A percentile compares a stretch with the other conserved stretches of the same genome.
Conservation (phyloP, 257 asterid species). For the Nicotiana sylvestris region DNA sequence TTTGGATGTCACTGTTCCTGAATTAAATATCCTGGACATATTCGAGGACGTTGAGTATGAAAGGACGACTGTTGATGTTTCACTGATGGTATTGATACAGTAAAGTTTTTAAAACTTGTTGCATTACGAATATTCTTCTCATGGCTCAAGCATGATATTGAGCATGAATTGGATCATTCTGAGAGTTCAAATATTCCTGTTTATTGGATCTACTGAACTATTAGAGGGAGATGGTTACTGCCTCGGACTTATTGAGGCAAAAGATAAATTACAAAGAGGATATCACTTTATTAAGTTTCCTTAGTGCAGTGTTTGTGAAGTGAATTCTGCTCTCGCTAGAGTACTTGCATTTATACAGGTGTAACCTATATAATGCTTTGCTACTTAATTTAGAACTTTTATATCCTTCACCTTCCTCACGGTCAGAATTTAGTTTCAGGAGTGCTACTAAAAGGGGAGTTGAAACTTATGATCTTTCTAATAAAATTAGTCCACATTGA, state of each 20-base stretch:
- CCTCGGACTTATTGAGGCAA: background rate
- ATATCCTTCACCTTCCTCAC: background rate
- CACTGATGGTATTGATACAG: slow-evolving; percentile 35
- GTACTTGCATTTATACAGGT: background rate
- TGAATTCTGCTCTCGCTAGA: background rate
- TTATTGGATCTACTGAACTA: background rate
- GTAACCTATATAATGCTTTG: background rate
- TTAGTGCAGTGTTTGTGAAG: background rate
- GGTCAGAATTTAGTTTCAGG: background rate
- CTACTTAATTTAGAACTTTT: background rate
- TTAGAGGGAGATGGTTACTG: background rate
- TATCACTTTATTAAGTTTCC: background rate
- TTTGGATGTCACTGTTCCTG: slow-evolving; percentile 56
- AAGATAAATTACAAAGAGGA: background rate
- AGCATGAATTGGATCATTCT: background rate
- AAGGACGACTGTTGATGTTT: slow-evolving; percentile 52
- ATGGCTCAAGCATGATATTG: background rate
- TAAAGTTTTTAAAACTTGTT: background rate
- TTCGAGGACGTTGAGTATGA: slow-evolving; percentile 87
- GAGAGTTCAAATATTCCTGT: background rate
- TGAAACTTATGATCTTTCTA: background rate
- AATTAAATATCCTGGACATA: slow-evolving; percentile 63
- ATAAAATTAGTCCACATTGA: background rate
- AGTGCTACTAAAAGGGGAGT: background rate
- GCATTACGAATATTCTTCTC: background rate